Conservation (phyloP, 441 rosid genomes). For the Aleurites moluccanus region DNA sequence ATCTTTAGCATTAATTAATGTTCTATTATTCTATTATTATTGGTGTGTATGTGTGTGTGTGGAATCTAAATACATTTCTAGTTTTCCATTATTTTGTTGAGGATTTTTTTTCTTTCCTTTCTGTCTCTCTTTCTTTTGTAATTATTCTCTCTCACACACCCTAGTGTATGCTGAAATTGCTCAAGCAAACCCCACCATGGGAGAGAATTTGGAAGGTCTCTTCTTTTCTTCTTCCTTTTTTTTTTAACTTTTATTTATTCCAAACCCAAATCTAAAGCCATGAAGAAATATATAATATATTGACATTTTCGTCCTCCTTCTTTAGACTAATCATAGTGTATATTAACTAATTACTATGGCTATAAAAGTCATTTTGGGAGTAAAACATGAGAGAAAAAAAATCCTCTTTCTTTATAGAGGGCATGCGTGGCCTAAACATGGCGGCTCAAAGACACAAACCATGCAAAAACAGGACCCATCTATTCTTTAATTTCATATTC, state of each 20-base stretch:
- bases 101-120: constrained; percentile 27
- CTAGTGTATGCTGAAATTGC: constrained; percentile 38
- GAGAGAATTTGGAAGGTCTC: constrained; percentile 42
- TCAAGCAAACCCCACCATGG: constrained; percentile 48
- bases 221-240: constrained; percentile 18
- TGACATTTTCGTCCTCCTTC: too few relatives aligned
- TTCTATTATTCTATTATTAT: constrained; percentile 6
- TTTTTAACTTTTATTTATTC: constrained; percentile 40
- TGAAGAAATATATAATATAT: constrained; percentile 20
- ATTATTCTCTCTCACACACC: constrained; percentile 29
- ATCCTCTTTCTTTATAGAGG: constrained; percentile 23
- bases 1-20: too few relatives aligned
- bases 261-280: constrained; percentile 54
- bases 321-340: too few relatives aligned
- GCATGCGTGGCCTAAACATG: constrained; percentile 28
- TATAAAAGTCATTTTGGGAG: too few relatives aligned
- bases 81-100: constrained; percentile 26
- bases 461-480: constrained; percentile 31
- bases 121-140: constrained; percentile 32
- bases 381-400: too few relatives aligned
- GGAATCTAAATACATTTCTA: constrained; percentile 28
- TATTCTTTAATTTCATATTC: not conserved
- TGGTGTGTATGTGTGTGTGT: too few relatives aligned
- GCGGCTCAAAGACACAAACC: constrained; percentile 23
- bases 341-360: too few relatives aligned